These are phyloP conservation scores for Saturnispora ahearnii DNA, from an alignment of 805 yeast species.

Conservation along the genomic window DNA sequence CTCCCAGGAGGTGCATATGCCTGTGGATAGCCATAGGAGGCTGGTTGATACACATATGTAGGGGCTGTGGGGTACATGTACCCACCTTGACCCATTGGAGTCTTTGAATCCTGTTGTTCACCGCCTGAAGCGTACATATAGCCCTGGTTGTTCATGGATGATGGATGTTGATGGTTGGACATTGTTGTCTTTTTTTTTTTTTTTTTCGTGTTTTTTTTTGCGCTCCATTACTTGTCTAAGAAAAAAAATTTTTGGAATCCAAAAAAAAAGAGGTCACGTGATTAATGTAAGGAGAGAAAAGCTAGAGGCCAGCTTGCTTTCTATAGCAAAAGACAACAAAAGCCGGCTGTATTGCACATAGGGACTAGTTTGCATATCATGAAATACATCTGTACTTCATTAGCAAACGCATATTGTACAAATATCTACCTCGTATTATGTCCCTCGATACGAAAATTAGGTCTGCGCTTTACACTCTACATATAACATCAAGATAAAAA, in stretches of 20 bases:
- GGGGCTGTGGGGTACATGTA: conserved; percentile 2
- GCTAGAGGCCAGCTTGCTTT: too few relatives aligned
- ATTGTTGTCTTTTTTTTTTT: background rate
- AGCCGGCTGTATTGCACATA: too few relatives aligned
- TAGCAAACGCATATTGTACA: too few relatives aligned
- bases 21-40: conserved; percentile 1
- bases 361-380: too few relatives aligned
- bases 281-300: too few relatives aligned
- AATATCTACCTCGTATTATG: background rate
- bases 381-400: too few relatives aligned
- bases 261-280: too few relatives aligned
- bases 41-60: background rate
- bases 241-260: too few relatives aligned
- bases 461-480: background rate
- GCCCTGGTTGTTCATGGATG: conserved; percentile 3
- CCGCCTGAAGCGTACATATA: background rate
- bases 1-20: background rate
- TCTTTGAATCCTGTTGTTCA: background rate
- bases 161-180: background rate
- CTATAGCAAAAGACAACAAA: too few relatives aligned
- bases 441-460: background rate
- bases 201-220: too few relatives aligned
- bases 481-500: background rate
- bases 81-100: background rate
- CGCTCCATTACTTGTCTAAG: too few relatives aligned